Evolutionary conservation across 1,284 basidiomycete genomes (phyloP).

Genomic region (Termitomyces sp.): DNA sequence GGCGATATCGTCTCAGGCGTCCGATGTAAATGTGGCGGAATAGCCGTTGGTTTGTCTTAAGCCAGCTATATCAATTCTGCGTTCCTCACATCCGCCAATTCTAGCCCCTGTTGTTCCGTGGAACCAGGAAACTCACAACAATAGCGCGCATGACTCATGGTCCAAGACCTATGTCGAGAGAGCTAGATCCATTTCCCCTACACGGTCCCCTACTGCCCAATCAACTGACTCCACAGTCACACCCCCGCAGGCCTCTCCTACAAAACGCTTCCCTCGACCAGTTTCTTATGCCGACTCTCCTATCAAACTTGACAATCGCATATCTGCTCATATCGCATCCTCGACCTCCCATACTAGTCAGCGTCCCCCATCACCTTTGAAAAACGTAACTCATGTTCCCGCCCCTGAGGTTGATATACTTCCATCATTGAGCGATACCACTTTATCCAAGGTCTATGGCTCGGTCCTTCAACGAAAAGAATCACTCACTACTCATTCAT

Average conservation of each 20-base stretch:
- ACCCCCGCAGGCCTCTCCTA: constrained; percentile 23
- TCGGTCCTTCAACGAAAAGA: constrained; percentile 77
- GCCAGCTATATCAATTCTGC: constrained; percentile 1
- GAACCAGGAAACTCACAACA: constrained; percentile 42
- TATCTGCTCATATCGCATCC: constrained; percentile 56
- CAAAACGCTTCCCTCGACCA: constrained; percentile 47
- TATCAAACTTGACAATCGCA: constrained; percentile 36
- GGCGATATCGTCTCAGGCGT: constrained; percentile 68
- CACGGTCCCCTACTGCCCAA: constrained; percentile 17
- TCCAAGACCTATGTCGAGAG: constrained; percentile 67
- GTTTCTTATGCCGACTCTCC: constrained; percentile 29
- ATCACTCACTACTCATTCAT: constrained; percentile 58
- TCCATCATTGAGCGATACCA: constrained; percentile 49
- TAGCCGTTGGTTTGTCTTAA: constrained; percentile 57
- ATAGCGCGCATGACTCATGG: constrained; percentile 58
- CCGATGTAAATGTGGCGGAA: constrained; percentile 74
- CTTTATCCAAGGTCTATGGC: constrained; percentile 76
- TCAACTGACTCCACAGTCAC: constrained; percentile 18
- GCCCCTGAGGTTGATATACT: constrained; percentile 55
- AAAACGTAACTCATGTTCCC: constrained; percentile 38
- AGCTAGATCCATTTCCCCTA: constrained; percentile 35
- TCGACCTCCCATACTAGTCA: constrained; percentile 32
- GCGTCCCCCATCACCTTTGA: constrained; percentile 53
- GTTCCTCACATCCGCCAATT: constrained; percentile 8
- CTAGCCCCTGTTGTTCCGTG: constrained; percentile 66